phyloP scores from a whole-genome alignment of 1,284 basidiomycete genomes.

The Phylloporus sp. region DNA sequence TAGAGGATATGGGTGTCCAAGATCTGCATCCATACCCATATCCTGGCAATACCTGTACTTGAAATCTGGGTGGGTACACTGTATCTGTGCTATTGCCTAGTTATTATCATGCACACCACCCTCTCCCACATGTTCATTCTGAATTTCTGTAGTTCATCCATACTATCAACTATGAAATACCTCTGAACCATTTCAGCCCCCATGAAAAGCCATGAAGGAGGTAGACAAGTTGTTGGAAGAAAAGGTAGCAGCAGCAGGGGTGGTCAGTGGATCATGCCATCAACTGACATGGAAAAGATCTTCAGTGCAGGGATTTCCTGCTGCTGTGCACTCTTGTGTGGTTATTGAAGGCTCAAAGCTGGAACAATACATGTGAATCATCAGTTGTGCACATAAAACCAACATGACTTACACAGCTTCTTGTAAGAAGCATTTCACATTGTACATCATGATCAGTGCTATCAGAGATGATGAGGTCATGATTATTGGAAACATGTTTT shows the following conservation, averaged over 20 bases:
- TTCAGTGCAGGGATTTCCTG: conserved; percentile 77
- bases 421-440: conserved; percentile 92
- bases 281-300: conserved; percentile 87
- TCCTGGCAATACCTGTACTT: no score
- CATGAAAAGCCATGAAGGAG: conserved; percentile 8
- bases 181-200: conserved; percentile 40
- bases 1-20: no score
- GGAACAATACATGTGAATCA: neutral
- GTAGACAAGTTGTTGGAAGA: neutral
- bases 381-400: no score
- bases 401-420: conserved; percentile 70
- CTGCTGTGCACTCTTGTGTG: conserved; percentile 68
- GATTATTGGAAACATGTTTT: conserved; percentile 87
- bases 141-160: conserved; percentile 91
- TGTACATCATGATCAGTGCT: conserved; percentile 96
- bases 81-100: no score
- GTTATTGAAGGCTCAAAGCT: conserved; percentile 83
- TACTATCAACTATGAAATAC: conserved; percentile 90
- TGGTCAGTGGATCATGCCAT: conserved; percentile 67
- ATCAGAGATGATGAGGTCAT: conserved; percentile 92
- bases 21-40: no score
- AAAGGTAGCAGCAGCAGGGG: conserved; percentile 23
- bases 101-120: conserved; percentile 95
- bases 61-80: no score
- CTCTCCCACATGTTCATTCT: conserved; percentile 93